Conservation (phyloP, 768 basidiomycete genomes). For the Phlegmacium glaucopus region DNA sequence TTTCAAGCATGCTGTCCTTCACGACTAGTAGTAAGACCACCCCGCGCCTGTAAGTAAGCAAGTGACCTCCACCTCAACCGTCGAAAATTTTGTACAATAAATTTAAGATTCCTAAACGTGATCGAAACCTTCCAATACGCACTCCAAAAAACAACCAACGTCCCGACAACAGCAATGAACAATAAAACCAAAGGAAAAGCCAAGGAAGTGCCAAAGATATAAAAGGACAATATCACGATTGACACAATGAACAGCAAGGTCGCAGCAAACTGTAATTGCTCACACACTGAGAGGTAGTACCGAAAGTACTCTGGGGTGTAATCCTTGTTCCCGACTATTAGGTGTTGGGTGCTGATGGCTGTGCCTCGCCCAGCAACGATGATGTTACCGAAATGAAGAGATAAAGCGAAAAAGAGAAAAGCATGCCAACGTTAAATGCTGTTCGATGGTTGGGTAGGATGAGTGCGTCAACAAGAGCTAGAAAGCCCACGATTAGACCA, state of each 20-base stretch:
- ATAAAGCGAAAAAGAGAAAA: conserved; percentile 29
- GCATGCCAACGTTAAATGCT: conserved; percentile 26
- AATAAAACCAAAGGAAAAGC: conserved; percentile 25
- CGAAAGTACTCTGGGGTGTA: conserved; percentile 22
- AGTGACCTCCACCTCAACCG: conserved; percentile 14
- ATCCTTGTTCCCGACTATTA: conserved; percentile 6
- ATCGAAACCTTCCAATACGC: conserved; percentile 30
- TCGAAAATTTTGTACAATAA: conserved; percentile 17
- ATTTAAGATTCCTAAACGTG: conserved; percentile 22
- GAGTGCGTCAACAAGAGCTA: conserved; percentile 22
- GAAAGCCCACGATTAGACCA: conserved; percentile 24
- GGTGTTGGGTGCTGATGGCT: conserved; percentile 19
- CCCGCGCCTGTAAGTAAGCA: conserved; percentile 8
- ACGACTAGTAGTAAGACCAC: too few relatives aligned
- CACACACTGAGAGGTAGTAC: conserved; percentile 25
- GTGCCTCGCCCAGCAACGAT: conserved; percentile 26
- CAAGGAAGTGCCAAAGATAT: conserved; percentile 26
- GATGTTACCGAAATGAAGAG: conserved; percentile 28
- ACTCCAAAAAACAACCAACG: conserved; percentile 21
- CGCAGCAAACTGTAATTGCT: conserved; percentile 30
- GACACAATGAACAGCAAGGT: conserved; percentile 25
- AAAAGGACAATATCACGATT: conserved; percentile 23
- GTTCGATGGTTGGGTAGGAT: conserved; percentile 13
- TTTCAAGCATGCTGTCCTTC: too few relatives aligned
- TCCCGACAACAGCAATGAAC: conserved; percentile 13